Percentiles rank a stretch among this genome's conserved stretches.
Evolutionary conservation across 2,329 filamentous ascomycete genomes (phyloP).

Genomic region (Drechslerella stenobrocha): DNA sequence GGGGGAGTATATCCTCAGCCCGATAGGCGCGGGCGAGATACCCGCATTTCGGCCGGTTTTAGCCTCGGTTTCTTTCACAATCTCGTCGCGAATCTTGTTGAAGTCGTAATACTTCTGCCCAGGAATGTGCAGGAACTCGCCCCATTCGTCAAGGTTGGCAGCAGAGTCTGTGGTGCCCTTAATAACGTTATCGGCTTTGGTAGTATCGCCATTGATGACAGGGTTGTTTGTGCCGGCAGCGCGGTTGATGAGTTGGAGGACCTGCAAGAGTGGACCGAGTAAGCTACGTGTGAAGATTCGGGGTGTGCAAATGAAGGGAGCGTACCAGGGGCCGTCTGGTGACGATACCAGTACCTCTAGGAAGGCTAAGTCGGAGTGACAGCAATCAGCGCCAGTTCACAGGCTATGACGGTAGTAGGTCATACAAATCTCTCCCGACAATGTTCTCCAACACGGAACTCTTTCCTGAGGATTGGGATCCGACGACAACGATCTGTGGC

Average conservation of each 20-base stretch:
- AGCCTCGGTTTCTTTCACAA: conserved; percentile 90
- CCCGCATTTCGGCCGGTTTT: conserved; percentile 96
- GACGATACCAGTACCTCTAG: conserved; percentile 95
- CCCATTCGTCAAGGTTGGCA: conserved; percentile 94
- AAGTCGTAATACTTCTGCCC: conserved; percentile 98
- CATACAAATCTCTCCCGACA: conserved; percentile 97
- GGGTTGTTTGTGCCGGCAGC: conserved; percentile 63
- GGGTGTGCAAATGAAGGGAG: not conserved
- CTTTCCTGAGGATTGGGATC: conserved; percentile 98
- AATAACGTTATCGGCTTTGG: conserved; percentile 65
- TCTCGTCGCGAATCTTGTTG: conserved; percentile 97
- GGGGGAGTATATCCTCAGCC: conserved; percentile 95
- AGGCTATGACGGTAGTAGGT: conserved; percentile 51
- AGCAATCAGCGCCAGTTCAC: conserved; percentile 52
- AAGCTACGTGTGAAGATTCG: conserved; percentile 6
- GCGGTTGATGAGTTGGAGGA: conserved; percentile 97
- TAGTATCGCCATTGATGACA: conserved; percentile 60
- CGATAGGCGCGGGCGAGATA: conserved; percentile 95
- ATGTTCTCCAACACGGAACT: conserved; percentile 99
- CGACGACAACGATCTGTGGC: conserved; percentile 96
- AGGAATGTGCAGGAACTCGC: conserved; percentile 96
- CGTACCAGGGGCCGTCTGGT: conserved; percentile 82
- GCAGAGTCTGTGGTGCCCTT: conserved; percentile 74
- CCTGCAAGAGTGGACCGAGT: conserved; percentile 38
- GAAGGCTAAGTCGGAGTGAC: conserved; percentile 66